Evolutionary conservation across 331 rosid species (phyloP), one percentile per base, ranked within the genome.

Genomic region (Rosa hybrid): DNA sequence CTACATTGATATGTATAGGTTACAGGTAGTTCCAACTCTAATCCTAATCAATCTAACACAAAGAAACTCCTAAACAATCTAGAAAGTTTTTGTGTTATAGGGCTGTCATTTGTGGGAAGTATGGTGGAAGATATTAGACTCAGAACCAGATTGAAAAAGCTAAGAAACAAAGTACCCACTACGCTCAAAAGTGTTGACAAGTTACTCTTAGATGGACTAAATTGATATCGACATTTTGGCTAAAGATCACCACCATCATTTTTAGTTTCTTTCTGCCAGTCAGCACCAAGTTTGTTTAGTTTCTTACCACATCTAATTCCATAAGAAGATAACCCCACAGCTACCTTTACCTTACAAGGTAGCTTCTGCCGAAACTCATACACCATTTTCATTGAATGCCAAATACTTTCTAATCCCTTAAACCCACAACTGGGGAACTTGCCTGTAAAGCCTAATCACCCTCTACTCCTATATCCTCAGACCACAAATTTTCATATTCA

Each of bases 281-380:
- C 45, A 17, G 72, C 49, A 39, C 42, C 70, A 64, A 64, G 20
- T 25, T 64, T 13, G 20, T 64, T 30, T 64, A 14, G 70, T 27
- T 64, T 64, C 44, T 64, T 13, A 64, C 68, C 68, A 8, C 25
- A 60, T 23, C 39, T 62, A 23, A 25, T 62, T 23, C 53, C 69
- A 56, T 56, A 56, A 38, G 65, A 34, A n/a, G 4, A 20, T 42
- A 23, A 4, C 18, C 9, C 57, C 38, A 25, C 56, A 78, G 23
- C 68, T 41, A 78, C 75, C 65, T 39, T 39, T 23, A 78, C 68
- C 65, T 39, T 39, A 51, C 8, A 34, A 62, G 17, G 30, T 71
- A 46, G 38, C 39, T 30, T 48, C 56, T 46, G 56, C 44, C 18
- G n/a, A 70, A 69, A 78, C 59, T 41, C 38, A 6, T 0, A 46